A percentile compares a stretch with the other conserved stretches of the same genome.
phyloP scores from a whole-genome alignment of 2,329 filamentous ascomycete species.

The Alternaria sp. region DNA sequence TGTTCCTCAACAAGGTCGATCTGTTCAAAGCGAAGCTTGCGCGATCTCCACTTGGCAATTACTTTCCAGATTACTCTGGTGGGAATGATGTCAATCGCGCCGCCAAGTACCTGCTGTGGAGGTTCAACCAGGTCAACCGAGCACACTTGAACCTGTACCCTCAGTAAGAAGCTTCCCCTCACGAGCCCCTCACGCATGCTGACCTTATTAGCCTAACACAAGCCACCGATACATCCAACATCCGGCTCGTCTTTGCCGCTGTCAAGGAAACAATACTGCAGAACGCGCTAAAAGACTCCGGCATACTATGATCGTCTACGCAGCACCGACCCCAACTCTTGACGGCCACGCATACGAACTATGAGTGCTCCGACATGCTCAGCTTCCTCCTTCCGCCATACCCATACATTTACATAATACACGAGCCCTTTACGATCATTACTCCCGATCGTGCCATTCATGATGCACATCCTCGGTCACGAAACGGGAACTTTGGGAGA shows the following conservation, averaged over 20 bases:
- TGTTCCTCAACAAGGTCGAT: constrained; percentile 99
- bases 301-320: constrained; percentile 68
- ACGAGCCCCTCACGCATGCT: constrained; percentile 11
- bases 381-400: constrained; percentile 12
- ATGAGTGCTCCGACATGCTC: constrained; percentile 10
- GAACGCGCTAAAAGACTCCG: constrained; percentile 97
- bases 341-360: constrained; percentile 40
- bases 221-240: constrained; percentile 98
- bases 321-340: constrained; percentile 27
- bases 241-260: constrained; percentile 94
- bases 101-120: constrained; percentile 96
- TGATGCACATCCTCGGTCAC: constrained; percentile 41
- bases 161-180: constrained; percentile 62
- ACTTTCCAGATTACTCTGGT: constrained; percentile 97
- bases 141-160: constrained; percentile 96
- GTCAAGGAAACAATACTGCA: constrained; percentile 99
- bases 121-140: constrained; percentile 97
- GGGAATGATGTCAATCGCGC: constrained; percentile 98
- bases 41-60: constrained; percentile 87
- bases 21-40: constrained; percentile 94
- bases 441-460: constrained; percentile 35
- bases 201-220: constrained; percentile 78
- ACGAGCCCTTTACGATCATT: constrained; percentile 44
- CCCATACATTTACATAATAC: constrained; percentile 41
- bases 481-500: constrained; percentile 42